Base-by-base conservation (phyloP, 2,329 filamentous ascomycete species). In the Colletotrichum godetiae region DNA sequence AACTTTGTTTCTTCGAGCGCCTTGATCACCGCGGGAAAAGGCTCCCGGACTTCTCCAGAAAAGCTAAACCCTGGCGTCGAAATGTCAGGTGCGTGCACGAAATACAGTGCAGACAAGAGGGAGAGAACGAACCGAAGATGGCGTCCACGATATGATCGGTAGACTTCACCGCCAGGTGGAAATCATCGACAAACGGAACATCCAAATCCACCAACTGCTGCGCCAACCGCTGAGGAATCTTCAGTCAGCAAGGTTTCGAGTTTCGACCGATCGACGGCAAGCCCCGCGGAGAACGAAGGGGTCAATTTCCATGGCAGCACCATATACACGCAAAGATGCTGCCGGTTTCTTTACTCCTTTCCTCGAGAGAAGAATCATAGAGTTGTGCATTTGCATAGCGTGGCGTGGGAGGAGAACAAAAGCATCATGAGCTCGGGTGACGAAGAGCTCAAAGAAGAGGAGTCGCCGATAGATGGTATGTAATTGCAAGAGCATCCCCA, bases 81-180 rank as follows among this genome's bases (percentile, higher is more conserved):
- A 62, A 57, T 19, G 33, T 75, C 66, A 75, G 74, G 49, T 62
- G 57, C 68, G 75, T 75, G 29, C 35, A 52, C 13, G 42, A 53
- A 37, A 5, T 11, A 24, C 66, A 63, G 55, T 63, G 67, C 7
- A 19, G 35, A 3, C 12, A 29, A 46, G 24, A 10, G 8, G 49
- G 24, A 57, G 8, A 49, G 37, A 57, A n/a, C 84, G 58, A 82
- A 93, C 94, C 95, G 80, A 99, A 99, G 75, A 99, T 94, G 11
- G 97, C 95, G 82, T 99, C 97, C 72, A 99, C 87, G 66, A 99
- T 85, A 76, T 97, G 93, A 80, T 98, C 93, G 2, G 93, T 89
- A 66, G 90, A 87, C 58, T 86, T 83, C 7, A 97, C 81, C 5
- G 94, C 92, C 5, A 84, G 77, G 2, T 87, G 80, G 78, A 98